Conservation (phyloP, 345 rosid genomes). For the Rhodomyrtus tomentosa region DNA sequence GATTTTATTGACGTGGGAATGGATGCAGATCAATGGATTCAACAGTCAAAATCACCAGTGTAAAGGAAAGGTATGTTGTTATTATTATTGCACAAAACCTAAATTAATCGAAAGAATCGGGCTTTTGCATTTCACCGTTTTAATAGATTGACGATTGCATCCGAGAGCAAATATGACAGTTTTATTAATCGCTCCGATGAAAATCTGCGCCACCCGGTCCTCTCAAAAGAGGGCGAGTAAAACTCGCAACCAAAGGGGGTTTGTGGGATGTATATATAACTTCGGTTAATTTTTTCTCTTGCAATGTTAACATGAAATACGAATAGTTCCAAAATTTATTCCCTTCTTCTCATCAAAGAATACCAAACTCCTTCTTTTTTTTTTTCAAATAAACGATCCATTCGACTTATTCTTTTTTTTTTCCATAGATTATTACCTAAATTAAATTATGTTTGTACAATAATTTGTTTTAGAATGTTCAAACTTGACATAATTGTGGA, state of each 20-base stretch:
- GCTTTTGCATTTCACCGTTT: not conserved
- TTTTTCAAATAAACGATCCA: not conserved
- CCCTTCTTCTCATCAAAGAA: not conserved
- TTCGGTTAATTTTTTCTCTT: too few species aligned
- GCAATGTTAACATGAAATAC: not conserved
- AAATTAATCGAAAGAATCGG: not conserved
- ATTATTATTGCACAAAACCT: not conserved
- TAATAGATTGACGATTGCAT: accelerated
- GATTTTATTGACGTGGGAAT: not conserved
- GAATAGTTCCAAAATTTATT: too few species aligned
- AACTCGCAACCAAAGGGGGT: not conserved
- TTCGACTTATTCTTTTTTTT: not conserved
- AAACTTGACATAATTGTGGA: not conserved
- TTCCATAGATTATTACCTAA: too few species aligned
- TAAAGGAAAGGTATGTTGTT: not conserved
- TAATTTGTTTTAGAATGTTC: too few species aligned
- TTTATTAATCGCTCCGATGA: not conserved
- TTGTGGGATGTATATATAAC: not conserved
- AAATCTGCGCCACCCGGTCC: too few species aligned
- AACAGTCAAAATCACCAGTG: not conserved
- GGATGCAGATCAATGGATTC: not conserved
- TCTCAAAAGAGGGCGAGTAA: not conserved
- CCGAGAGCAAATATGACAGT: too few species aligned
- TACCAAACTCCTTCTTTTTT: not conserved
- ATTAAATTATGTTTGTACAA: not conserved